These are phyloP conservation scores for Russula earlei DNA, from an alignment of 768 basidiomycete genomes.

Conservation along the genomic window DNA sequence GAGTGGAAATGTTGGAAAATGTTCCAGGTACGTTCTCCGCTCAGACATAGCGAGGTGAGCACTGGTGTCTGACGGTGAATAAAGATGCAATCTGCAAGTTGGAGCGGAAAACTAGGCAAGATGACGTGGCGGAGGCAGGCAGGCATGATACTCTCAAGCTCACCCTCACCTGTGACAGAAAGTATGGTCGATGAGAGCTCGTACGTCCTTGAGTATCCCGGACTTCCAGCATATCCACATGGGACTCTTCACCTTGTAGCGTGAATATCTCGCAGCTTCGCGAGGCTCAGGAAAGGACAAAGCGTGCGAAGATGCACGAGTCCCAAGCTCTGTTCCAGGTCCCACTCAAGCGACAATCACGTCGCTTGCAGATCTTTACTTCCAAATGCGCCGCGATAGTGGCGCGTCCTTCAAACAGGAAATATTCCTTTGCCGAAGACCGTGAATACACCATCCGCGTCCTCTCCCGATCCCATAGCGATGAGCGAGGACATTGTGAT, in stretches of 20 bases:
- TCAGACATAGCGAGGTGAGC: no score
- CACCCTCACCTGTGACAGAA: no score
- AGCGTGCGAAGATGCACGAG: constrained; percentile 12
- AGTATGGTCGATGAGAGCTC: no score
- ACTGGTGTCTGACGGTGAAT: no score
- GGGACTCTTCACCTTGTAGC: background rate
- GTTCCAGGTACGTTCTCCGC: no score
- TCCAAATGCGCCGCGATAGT: constrained; percentile 12
- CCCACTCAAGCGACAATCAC: background rate
- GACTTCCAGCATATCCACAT: no score
- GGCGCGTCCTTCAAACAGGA: background rate
- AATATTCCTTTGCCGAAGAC: background rate
- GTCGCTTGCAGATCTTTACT: constrained; percentile 7
- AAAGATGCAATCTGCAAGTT: no score
- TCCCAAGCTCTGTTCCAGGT: background rate
- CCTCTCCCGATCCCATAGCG: constrained; percentile 12
- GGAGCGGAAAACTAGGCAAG: no score
- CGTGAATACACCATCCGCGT: background rate
- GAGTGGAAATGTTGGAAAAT: no score
- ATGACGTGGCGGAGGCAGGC: no score
- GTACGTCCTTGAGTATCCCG: no score
- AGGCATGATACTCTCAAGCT: no score
- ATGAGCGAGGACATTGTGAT: background rate
- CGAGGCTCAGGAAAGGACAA: constrained; percentile 7
- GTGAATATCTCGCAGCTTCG: background rate